Conservation (phyloP, 2,329 filamentous ascomycete species). For the Hymenoscyphus fructigenus region DNA sequence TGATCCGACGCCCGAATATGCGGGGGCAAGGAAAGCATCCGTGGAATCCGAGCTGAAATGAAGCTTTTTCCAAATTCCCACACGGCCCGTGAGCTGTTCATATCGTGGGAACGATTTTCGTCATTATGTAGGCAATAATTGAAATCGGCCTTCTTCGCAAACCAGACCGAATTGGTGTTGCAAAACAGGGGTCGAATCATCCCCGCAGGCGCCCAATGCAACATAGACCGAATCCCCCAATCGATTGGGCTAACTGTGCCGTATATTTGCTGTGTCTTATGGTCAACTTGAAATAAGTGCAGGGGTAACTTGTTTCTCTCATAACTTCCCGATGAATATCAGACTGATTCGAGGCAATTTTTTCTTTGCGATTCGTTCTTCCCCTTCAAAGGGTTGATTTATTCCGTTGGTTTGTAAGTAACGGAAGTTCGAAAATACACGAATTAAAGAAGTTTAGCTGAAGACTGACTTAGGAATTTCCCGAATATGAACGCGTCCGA, state of each 20-base stretch:
- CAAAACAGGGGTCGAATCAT: neutral
- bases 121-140: conserved; percentile 1
- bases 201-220: neutral
- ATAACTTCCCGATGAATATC: neutral
- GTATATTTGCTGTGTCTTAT: conserved; percentile 1
- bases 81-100: neutral
- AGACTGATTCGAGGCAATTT: neutral
- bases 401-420: neutral
- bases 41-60: neutral
- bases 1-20: neutral
- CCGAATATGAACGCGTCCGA: neutral
- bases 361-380: neutral
- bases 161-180: neutral
- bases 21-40: neutral
- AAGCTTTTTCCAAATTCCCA: conserved; percentile 1
- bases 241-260: neutral
- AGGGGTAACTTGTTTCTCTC: neutral
- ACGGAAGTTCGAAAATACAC: neutral
- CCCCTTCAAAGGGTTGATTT: neutral
- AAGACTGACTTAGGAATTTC: neutral
- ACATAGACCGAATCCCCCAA: neutral
- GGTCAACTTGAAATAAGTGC: neutral
- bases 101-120: conserved; percentile 1
- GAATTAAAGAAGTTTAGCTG: neutral
- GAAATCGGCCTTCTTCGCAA: neutral